A percentile compares a stretch with the other conserved stretches of the same genome.
phyloP scores from a whole-genome alignment of 2,329 filamentous ascomycete species.

The Gaeumannomyces tritici region DNA sequence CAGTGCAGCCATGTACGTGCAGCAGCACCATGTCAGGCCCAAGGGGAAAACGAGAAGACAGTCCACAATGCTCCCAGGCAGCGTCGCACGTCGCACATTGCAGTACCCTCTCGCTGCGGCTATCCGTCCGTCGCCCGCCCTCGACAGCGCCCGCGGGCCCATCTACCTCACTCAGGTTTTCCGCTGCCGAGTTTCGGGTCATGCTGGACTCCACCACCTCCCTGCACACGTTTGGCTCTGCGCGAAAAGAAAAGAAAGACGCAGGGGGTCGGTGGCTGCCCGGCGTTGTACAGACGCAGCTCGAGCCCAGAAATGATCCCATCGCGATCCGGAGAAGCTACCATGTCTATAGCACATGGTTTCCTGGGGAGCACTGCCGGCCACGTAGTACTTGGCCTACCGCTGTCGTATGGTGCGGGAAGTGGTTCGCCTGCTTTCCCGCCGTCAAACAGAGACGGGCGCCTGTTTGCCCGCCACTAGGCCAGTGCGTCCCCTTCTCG shows the following conservation, averaged over 20 bases:
- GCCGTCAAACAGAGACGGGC: background rate
- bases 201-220: background rate
- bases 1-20: no score
- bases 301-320: background rate
- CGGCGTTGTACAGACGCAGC: background rate
- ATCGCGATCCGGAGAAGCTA: background rate
- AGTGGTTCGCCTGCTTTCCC: background rate
- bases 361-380: background rate
- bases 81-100: background rate
- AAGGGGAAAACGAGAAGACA: background rate
- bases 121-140: background rate
- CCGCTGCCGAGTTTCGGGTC: background rate
- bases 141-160: no score
- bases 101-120: background rate
- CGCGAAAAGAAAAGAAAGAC: background rate
- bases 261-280: background rate
- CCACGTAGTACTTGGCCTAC: background rate
- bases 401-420: background rate
- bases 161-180: background rate
- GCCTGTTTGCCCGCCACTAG: background rate
- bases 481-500: background rate
- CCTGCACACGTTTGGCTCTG: background rate
- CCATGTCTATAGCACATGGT: background rate
- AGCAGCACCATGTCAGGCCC: no score
- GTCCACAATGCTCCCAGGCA: background rate